Evolutionary conservation across 805 yeast species (phyloP).

Genomic region (Sugiyamaella lignohabitans): DNA sequence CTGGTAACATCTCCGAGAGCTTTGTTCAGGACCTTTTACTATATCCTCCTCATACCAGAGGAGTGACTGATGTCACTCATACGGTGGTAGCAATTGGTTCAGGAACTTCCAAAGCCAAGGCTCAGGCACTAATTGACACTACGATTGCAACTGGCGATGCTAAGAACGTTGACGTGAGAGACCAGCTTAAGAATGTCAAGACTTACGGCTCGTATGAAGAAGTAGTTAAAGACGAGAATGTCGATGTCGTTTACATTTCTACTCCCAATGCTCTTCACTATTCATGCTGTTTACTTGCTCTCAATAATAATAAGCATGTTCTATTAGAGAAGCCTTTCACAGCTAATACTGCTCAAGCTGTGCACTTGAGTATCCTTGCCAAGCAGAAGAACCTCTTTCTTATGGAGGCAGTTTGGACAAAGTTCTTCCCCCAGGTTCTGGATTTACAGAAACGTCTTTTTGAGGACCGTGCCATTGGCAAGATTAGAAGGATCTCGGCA

Average conservation of each 20-base stretch:
- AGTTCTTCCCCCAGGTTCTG: constrained; percentile 37
- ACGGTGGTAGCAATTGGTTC: constrained; percentile 21
- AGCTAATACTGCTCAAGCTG: constrained; percentile 39
- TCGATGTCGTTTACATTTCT: constrained; percentile 45
- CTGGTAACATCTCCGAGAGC: neutral
- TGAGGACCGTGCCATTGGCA: constrained; percentile 40
- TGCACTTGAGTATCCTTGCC: constrained; percentile 37
- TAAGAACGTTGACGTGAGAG: neutral
- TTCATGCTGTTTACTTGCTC: constrained; percentile 36
- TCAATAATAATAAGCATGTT: constrained; percentile 41
- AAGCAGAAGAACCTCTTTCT: constrained; percentile 37
- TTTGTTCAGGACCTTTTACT: neutral
- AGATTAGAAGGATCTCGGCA: constrained; percentile 37
- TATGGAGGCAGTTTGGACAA: constrained; percentile 40
- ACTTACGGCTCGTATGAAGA: constrained; percentile 34
- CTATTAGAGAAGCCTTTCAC: constrained; percentile 49
- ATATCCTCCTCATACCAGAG: neutral
- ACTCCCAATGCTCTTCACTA: constrained; percentile 47
- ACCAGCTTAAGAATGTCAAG: constrained; percentile 1
- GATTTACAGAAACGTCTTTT: constrained; percentile 34
- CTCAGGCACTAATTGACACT: constrained; percentile 15
- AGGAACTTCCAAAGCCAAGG: constrained; percentile 13
- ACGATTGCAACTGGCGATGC: neutral
- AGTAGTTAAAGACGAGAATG: constrained; percentile 35
- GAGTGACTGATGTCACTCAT: constrained; percentile 10